Conservation (phyloP, 495 filamentous ascomycete genomes). For the Penicillium nucicola region DNA sequence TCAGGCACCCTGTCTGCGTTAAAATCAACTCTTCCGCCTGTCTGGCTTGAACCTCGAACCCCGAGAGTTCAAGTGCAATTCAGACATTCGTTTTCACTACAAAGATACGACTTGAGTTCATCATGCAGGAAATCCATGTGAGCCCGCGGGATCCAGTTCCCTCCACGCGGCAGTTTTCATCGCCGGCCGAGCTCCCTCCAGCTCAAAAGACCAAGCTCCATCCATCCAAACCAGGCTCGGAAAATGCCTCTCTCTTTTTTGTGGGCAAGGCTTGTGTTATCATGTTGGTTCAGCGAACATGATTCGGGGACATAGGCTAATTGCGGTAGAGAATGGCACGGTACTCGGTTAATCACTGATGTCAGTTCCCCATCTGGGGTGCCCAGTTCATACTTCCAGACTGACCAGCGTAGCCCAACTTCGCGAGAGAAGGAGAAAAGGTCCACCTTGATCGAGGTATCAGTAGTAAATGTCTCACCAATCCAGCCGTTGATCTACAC, state of each 20-base stretch:
- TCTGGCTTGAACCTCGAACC: too few species aligned
- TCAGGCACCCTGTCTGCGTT: too few species aligned
- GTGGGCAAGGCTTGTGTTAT: slow-evolving; percentile 68
- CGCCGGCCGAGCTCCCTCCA: slow-evolving; percentile 23
- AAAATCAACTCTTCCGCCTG: too few species aligned
- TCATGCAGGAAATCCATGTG: slow-evolving; percentile 10
- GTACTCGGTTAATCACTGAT: slow-evolving; percentile 64
- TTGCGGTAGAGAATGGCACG: slow-evolving; percentile 51
- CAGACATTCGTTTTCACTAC: too few species aligned
- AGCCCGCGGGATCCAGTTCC: background rate
- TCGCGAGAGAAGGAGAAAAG: slow-evolving; percentile 66
- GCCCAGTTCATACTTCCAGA: background rate
- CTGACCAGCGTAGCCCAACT: slow-evolving; percentile 49
- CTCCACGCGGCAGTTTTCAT: slow-evolving; percentile 23
- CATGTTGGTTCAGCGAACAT: slow-evolving; percentile 32
- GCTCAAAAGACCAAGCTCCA: slow-evolving; percentile 42
- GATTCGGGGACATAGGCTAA: background rate
- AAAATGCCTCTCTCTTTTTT: slow-evolving; percentile 52
- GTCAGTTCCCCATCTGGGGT: slow-evolving; percentile 4
- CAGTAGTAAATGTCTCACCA: slow-evolving; percentile 45
- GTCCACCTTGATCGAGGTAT: slow-evolving; percentile 66
- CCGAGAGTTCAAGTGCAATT: too few species aligned
- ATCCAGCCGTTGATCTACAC: slow-evolving; percentile 60
- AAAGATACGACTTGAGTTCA: background rate
- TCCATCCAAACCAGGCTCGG: slow-evolving; percentile 30